Evolutionary conservation across 768 basidiomycete genomes (phyloP).

Genomic region (Cystofilobasidium ferigula): DNA sequence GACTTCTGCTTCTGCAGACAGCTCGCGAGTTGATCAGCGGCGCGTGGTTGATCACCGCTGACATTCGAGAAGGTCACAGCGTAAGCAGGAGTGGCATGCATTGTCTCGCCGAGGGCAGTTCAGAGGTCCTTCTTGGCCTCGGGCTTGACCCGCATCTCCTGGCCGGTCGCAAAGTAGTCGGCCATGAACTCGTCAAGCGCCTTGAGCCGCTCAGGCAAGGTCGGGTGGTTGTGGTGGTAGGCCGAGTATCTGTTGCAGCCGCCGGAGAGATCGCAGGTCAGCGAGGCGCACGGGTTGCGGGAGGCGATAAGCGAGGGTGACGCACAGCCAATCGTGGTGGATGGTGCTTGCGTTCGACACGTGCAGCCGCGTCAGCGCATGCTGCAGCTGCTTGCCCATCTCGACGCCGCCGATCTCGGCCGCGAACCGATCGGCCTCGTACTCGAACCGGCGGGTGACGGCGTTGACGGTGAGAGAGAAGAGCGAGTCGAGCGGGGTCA

Average conservation of each 20-base stretch:
- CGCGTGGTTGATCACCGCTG: too few species aligned
- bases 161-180: slow-evolving; percentile 12
- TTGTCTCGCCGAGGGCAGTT: background rate
- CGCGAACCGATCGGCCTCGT: slow-evolving; percentile 81
- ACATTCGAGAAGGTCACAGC: too few species aligned
- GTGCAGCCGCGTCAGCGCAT: slow-evolving; percentile 73
- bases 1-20: too few species aligned
- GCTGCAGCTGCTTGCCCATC: slow-evolving; percentile 74
- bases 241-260: slow-evolving; percentile 54
- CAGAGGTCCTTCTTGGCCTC: slow-evolving; percentile 3
- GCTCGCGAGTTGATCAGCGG: too few species aligned
- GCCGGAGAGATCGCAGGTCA: slow-evolving; percentile 8
- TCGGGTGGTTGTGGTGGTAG: slow-evolving; percentile 93
- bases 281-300: background rate
- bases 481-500: slow-evolving; percentile 66
- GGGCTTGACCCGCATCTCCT: slow-evolving; percentile 5
- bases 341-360: slow-evolving; percentile 86
- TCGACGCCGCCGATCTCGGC: slow-evolving; percentile 47
- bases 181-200: slow-evolving; percentile 50
- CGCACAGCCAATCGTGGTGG: slow-evolving; percentile 85
- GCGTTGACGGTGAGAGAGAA: slow-evolving; percentile 66
- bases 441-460: slow-evolving; percentile 76
- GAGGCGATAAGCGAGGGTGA: slow-evolving; percentile 27
- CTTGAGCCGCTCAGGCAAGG: slow-evolving; percentile 74
- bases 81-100: too few species aligned